These are phyloP conservation scores for Hamamelis virginiana DNA, from an alignment of 164 flowering plant genomes.

Conservation along the genomic window DNA sequence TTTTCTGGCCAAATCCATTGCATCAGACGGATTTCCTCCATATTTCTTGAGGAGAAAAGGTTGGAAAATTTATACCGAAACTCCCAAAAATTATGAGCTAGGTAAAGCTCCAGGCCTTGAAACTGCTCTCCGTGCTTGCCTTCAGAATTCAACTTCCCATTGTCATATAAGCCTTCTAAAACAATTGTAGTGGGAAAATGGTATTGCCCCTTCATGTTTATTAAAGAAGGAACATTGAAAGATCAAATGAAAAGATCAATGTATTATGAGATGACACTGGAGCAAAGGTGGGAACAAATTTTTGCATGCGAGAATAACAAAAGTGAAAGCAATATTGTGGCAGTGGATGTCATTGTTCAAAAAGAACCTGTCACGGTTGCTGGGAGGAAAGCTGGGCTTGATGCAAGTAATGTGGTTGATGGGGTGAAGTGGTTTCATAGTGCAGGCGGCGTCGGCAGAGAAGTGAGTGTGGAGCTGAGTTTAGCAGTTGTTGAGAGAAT, in stretches of 20 bases:
- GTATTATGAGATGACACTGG: constrained; percentile 54
- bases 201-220: constrained; percentile 56
- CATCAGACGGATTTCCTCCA: constrained; percentile 32
- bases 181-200: constrained; percentile 53
- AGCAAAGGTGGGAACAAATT: constrained; percentile 63
- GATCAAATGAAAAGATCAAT: constrained; percentile 41
- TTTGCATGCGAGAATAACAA: constrained; percentile 16
- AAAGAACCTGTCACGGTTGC: constrained; percentile 14
- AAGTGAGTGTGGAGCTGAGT: constrained; percentile 29
- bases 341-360: constrained; percentile 18
- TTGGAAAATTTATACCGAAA: constrained; percentile 18
- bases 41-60: constrained; percentile 24
- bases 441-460: constrained; percentile 3
- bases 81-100: constrained; percentile 9
- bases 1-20: constrained; percentile 22
- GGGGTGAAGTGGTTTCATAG: constrained; percentile 28
- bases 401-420: constrained; percentile 16
- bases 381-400: constrained; percentile 16
- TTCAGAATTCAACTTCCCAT: constrained; percentile 24
- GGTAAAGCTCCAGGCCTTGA: constrained; percentile 39
- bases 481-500: constrained; percentile 24
- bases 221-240: constrained; percentile 33
- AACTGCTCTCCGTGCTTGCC: constrained; percentile 19
- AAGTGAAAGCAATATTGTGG: constrained; percentile 16
- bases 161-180: constrained; percentile 1